Evolutionary conservation across 164 flowering plant species (phyloP).

Genomic region (Aristolochia contorta): DNA sequence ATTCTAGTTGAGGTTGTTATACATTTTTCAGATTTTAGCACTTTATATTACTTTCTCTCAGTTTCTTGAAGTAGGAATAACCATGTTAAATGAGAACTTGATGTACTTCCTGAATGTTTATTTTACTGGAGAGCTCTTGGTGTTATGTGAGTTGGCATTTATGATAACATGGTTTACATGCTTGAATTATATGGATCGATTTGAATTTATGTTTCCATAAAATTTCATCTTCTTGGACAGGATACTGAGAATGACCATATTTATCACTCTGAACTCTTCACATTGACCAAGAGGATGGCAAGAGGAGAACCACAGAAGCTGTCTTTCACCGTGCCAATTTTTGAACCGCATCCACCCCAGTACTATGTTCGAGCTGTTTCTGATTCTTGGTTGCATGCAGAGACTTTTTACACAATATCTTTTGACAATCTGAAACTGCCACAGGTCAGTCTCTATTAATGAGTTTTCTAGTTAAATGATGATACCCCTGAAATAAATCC

Average conservation of each 20-base stretch:
- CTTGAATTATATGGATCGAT: neutral
- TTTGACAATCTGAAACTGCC: slow-evolving; percentile 85
- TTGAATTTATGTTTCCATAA: neutral
- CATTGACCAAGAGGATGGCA: slow-evolving; percentile 75
- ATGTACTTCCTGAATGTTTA: neutral
- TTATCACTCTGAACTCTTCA: slow-evolving; percentile 91
- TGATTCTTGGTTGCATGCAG: slow-evolving; percentile 92
- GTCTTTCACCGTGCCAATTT: slow-evolving; percentile 90
- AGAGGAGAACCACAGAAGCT: slow-evolving; percentile 82
- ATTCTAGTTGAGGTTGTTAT: slow-evolving; percentile 83
- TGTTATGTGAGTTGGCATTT: no score
- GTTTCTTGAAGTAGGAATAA: no score
- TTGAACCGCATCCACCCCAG: slow-evolving; percentile 99
- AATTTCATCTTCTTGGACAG: slow-evolving; percentile 27
- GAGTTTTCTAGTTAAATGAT: neutral
- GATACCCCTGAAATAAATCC: neutral
- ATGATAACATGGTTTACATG: neutral
- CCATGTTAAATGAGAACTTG: neutral
- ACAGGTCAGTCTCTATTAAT: slow-evolving; percentile 39
- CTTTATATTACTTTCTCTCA: no score
- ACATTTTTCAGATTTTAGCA: neutral
- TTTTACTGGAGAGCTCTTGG: no score
- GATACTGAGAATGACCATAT: slow-evolving; percentile 95
- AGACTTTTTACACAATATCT: slow-evolving; percentile 74
- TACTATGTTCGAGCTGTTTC: slow-evolving; percentile 91